These are phyloP conservation scores for Dryas drummondii DNA, from an alignment of 306 rosid genomes.

Conservation along the genomic window DNA sequence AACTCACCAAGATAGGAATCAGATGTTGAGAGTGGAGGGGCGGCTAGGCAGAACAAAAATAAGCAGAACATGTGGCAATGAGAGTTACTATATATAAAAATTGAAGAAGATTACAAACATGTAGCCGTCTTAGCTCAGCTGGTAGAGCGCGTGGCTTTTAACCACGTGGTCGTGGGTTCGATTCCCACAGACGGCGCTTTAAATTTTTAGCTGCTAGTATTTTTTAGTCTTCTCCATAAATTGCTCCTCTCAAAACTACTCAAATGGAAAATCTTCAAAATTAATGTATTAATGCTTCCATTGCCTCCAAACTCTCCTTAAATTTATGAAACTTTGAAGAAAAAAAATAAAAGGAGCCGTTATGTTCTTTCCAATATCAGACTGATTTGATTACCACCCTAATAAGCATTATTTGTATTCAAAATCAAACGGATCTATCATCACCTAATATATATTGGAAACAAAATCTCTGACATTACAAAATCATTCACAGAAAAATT, in stretches of 20 bases:
- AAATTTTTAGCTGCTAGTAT: too few species aligned
- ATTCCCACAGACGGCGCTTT: conserved; percentile 1
- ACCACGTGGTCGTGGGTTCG: conserved; percentile 24
- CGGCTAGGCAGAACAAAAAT: background rate
- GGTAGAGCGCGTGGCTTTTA: conserved; percentile 19
- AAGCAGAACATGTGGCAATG: too few species aligned
- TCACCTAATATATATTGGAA: background rate
- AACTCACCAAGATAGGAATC: background rate
- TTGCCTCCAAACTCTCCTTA: background rate
- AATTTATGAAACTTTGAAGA: background rate
- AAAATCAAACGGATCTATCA: conserved; percentile 9
- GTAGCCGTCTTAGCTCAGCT: conserved; percentile 9
- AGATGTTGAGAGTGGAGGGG: background rate
- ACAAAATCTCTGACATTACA: background rate
- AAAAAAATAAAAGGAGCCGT: background rate
- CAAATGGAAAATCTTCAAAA: background rate
- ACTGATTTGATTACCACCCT: background rate
- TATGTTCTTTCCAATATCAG: background rate
- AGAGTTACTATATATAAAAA: too few species aligned
- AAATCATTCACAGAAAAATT: background rate
- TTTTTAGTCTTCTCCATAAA: too few species aligned
- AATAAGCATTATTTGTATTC: background rate
- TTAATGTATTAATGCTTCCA: background rate
- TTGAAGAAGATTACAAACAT: rapidly evolving
- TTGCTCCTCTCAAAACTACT: too few species aligned